These are phyloP conservation scores for Claviceps spartinae DNA, from an alignment of 2,329 filamentous ascomycete species.

Conservation along the genomic window DNA sequence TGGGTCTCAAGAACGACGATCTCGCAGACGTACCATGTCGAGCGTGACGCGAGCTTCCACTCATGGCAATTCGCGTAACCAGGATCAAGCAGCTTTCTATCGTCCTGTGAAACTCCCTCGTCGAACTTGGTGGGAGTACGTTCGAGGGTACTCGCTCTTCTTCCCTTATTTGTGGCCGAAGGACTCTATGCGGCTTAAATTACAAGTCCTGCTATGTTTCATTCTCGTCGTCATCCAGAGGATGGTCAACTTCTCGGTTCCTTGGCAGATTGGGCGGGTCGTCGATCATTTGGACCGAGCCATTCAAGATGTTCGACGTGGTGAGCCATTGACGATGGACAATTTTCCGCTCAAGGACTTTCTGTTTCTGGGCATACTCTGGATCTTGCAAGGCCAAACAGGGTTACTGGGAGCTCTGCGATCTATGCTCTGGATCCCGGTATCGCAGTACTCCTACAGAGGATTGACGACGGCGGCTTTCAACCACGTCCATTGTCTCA, in stretches of 20 bases:
- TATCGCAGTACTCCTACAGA: conserved; percentile 92
- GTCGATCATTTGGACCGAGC: conserved; percentile 53
- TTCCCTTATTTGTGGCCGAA: conserved; percentile 95
- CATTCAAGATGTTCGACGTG: conserved; percentile 33
- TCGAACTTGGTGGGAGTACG: conserved; percentile 91
- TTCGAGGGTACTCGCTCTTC: conserved; percentile 83
- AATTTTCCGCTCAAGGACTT: conserved; percentile 24
- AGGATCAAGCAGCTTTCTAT: conserved; percentile 69
- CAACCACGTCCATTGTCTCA: conserved; percentile 90
- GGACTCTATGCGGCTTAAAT: conserved; percentile 58
- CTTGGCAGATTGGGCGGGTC: conserved; percentile 65
- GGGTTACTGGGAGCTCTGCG: conserved; percentile 74
- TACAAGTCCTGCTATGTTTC: conserved; percentile 74
- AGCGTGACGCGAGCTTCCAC: conserved; percentile 24
- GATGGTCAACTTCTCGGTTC: conserved; percentile 74
- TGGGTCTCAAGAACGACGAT: conserved; percentile 13
- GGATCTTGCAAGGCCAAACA: conserved; percentile 80
- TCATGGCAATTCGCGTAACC: conserved; percentile 24
- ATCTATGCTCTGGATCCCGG: conserved; percentile 85
- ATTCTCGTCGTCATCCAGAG: conserved; percentile 67
- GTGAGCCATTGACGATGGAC: conserved; percentile 19
- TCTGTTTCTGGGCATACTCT: conserved; percentile 43
- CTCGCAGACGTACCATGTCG: conserved; percentile 23
- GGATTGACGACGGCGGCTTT: conserved; percentile 90
- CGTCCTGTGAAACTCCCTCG: conserved; percentile 75